Conservation (phyloP, 139 green algal genomes). For the Coelastrella sp. region DNA sequence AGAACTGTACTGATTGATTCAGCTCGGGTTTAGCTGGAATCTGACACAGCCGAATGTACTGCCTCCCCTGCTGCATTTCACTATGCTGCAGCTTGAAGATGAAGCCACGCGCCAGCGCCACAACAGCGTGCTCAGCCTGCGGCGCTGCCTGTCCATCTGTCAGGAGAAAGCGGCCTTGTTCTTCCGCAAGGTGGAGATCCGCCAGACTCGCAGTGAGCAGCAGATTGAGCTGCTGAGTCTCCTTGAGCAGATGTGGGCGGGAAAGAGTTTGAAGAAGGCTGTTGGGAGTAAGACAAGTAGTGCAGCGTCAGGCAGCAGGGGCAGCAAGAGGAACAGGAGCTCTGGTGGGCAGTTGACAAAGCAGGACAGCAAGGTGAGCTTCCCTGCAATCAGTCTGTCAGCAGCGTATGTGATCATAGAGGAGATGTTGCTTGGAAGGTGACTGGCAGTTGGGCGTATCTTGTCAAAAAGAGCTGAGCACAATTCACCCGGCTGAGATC, state of each 20-base stretch:
- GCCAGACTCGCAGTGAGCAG: neutral
- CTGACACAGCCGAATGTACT: neutral
- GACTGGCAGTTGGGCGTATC: too few relatives aligned
- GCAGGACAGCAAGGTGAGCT: neutral
- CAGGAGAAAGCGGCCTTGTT: conserved; percentile 40
- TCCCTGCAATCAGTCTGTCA: too few relatives aligned
- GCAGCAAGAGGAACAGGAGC: conserved; percentile 6
- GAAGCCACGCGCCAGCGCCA: conserved; percentile 18
- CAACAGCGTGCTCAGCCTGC: conserved; percentile 5
- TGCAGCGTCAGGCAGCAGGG: neutral
- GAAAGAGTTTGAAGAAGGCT: neutral
- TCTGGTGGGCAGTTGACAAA: too few relatives aligned
- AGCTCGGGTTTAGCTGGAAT: too few relatives aligned
- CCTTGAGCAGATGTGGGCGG: conserved; percentile 34
- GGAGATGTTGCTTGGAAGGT: too few relatives aligned
- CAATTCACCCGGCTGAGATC: too few relatives aligned
- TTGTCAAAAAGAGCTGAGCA: too few relatives aligned
- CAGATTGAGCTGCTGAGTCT: conserved; percentile 6
- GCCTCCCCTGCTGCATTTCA: neutral
- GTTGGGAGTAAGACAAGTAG: neutral
- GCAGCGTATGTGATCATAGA: too few relatives aligned
- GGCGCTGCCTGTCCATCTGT: conserved; percentile 36
- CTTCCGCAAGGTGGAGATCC: conserved; percentile 49
- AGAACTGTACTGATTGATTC: too few relatives aligned
- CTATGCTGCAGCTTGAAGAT: conserved; percentile 41